Conservation (phyloP, 2,329 filamentous ascomycete genomes). For the Endocalyx cinctus region DNA sequence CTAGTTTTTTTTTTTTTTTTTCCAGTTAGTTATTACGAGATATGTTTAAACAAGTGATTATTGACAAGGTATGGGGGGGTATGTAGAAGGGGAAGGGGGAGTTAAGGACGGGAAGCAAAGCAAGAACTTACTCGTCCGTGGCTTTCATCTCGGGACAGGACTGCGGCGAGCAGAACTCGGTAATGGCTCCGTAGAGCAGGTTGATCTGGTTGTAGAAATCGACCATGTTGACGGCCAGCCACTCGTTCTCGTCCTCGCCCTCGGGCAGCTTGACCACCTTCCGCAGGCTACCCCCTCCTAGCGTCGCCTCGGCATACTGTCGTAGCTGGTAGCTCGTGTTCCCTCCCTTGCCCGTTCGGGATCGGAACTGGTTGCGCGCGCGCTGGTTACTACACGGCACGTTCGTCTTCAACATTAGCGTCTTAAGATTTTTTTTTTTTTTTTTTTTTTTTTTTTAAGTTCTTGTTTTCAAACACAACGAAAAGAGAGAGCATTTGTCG, state of each 20-base stretch:
- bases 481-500: too few relatives aligned
- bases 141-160: conserved; percentile 99
- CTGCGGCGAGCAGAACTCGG: conserved; percentile 96
- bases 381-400: conserved; percentile 68
- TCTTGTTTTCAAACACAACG: too few relatives aligned
- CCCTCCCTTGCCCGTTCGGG: conserved; percentile 79
- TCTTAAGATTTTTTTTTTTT: too few relatives aligned
- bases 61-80: neutral
- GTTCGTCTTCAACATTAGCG: too few relatives aligned
- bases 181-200: conserved; percentile 95
- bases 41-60: too few relatives aligned
- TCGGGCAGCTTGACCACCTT: conserved; percentile 97
- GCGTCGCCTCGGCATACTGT: conserved; percentile 95
- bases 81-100: neutral
- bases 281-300: conserved; percentile 88
- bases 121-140: conserved; percentile 77
- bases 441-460: too few relatives aligned
- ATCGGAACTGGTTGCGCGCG: conserved; percentile 86
- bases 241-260: conserved; percentile 96
- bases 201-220: conserved; percentile 99
- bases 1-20: conserved; percentile 41
- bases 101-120: neutral
- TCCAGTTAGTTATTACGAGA: too few relatives aligned
- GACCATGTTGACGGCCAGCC: conserved; percentile 97
- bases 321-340: conserved; percentile 84